A percentile compares a stretch with the other conserved stretches of the same genome.
phyloP scores from a whole-genome alignment of 192 early-diverging fungal species.

The Paraglomus brasilianum region DNA sequence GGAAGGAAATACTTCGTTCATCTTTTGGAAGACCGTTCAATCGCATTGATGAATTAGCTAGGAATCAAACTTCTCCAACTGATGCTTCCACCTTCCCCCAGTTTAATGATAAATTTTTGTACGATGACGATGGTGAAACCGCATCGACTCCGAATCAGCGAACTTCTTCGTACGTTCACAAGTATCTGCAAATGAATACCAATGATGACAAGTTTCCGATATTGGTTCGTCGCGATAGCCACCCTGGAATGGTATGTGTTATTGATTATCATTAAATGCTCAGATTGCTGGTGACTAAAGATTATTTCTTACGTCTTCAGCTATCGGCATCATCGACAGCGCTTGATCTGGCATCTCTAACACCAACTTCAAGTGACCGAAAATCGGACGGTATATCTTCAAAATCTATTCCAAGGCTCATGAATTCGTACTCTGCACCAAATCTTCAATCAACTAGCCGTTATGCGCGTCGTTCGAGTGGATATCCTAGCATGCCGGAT shows the following conservation, averaged over 20 bases:
- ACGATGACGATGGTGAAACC: slow-evolving; percentile 46
- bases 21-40: background rate
- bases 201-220: slow-evolving; percentile 49
- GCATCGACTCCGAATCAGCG: background rate
- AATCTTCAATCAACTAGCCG: slow-evolving; percentile 39
- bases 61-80: background rate
- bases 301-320: slow-evolving; percentile 30
- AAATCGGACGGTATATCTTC: slow-evolving; percentile 34
- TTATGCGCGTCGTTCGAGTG: slow-evolving; percentile 36
- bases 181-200: slow-evolving; percentile 43
- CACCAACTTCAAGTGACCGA: slow-evolving; percentile 34
- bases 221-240: slow-evolving; percentile 36
- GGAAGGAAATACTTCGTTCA: slow-evolving; percentile 2
- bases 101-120: slow-evolving; percentile 47
- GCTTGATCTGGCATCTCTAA: slow-evolving; percentile 44
- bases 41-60: too few relatives aligned
- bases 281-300: background rate
- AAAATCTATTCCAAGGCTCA: slow-evolving; percentile 38
- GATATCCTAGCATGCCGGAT: slow-evolving; percentile 15
- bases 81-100: slow-evolving; percentile 42
- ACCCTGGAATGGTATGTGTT: slow-evolving; percentile 21
- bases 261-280: background rate
- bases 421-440: slow-evolving; percentile 47
- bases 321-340: slow-evolving; percentile 44
- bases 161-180: slow-evolving; percentile 38